Conservation (phyloP, 164 flowering plant genomes). For the Piper longum region DNA sequence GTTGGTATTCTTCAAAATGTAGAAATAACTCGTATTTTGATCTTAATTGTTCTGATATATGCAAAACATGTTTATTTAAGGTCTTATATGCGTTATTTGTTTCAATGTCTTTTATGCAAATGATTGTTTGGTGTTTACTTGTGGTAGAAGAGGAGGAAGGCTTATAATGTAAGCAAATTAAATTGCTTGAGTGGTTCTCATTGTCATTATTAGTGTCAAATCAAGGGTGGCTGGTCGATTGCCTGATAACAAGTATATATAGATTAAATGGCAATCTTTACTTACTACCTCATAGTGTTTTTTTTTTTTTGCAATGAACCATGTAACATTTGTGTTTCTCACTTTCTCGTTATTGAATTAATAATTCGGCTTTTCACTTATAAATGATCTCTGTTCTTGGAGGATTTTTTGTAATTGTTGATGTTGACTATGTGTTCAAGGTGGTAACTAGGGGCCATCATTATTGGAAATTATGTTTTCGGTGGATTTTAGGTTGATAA, state of each 20-base stretch:
- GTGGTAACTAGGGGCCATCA: too few species aligned
- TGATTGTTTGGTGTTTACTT: not conserved
- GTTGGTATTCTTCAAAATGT: too few species aligned
- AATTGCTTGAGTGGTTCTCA: not conserved
- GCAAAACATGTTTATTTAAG: too few species aligned
- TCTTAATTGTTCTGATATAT: too few species aligned
- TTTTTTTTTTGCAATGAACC: too few species aligned
- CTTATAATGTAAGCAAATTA: not conserved
- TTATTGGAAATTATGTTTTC: not conserved
- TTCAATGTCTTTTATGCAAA: not conserved
- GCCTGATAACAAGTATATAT: not conserved
- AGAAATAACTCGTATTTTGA: too few species aligned
- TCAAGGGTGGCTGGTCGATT: not conserved
- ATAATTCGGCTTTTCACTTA: not conserved
- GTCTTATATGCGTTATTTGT: not conserved
- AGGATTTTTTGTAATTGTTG: too few species aligned
- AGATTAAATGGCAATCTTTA: too few species aligned
- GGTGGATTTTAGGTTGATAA: too few species aligned
- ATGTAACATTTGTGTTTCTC: not conserved
- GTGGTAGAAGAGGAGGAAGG: not conserved
- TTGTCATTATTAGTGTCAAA: not conserved
- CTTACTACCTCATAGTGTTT: too few species aligned
- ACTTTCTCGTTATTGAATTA: too few species aligned
- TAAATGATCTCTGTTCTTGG: not conserved
- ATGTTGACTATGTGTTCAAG: too few species aligned